Base-by-base conservation (phyloP, 306 rosid species). In the Citrullus mucosospermus region DNA sequence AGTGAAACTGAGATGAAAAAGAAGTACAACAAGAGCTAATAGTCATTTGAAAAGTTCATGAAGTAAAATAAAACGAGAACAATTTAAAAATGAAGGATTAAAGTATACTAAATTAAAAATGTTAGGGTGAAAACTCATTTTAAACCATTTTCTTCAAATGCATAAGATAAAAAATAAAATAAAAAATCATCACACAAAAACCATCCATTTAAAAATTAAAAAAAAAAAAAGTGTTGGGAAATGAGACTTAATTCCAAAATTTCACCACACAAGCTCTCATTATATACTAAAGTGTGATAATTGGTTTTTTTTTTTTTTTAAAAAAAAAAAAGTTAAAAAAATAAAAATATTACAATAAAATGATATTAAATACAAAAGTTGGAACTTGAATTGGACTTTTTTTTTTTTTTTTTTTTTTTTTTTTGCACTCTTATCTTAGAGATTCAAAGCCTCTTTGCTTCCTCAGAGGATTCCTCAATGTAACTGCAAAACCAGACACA, bases 311-410 rank as follows among this genome's bases (percentile, higher is more conserved):
- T 59, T 32, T 62, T 6, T 61, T 60, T 60, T 30, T 60, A 4
- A 6, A 28, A 61, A 62, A 63, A 63, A 61, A 62, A 63, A 63
- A 25, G n/a, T 18, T 17, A 68, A 39, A 6, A 41, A 25, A 71
- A 55, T 55, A 6, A 55, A 72, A 48, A 50, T 72, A 72, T 72
- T 51, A 32, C 59, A 72, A 28, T 16, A 73, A 46, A 50, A 14
- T 15, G 10, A 72, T 25, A 50, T 73, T 22, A 73, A 73, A 30
- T 50, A 73, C 77, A 73, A 73, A 73, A 73, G 77, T 11, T 73
- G 46, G 44, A 51, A 30, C 77, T 73, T 51, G 43, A 73, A 17
- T 50, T 72, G 28, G 43, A 72, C 60, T 0, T 22, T 22, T 25
- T 6, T 7, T 8, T 8, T 5, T 43, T 48, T 12, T 12, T 12